Percentiles rank a stretch among this genome's conserved stretches.
Conservation (phyloP, 1,284 basidiomycete species). For the Austroboletus novae-zelandiae region DNA sequence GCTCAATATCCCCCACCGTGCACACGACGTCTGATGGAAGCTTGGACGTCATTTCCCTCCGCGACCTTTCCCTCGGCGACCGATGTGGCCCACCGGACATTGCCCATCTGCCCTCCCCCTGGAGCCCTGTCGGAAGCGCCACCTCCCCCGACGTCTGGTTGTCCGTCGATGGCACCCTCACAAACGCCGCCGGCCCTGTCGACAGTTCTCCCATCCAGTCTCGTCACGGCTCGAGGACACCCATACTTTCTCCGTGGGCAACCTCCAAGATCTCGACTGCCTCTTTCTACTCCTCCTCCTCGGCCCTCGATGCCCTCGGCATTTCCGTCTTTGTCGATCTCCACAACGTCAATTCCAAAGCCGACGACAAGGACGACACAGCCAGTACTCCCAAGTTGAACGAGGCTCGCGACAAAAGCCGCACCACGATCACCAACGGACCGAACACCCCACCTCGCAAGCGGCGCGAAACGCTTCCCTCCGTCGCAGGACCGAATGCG, state of each 20-base stretch:
- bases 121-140: conserved; percentile 23
- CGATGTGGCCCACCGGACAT: conserved; percentile 6
- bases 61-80: conserved; percentile 1
- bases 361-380: background rate
- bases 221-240: background rate
- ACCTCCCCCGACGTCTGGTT: conserved; percentile 25
- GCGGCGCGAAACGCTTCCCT: conserved; percentile 17
- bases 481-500: background rate
- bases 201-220: background rate
- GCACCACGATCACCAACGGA: background rate
- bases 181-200: conserved; percentile 16
- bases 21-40: conserved; percentile 25
- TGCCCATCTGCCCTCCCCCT: conserved; percentile 29
- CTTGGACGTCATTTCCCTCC: conserved; percentile 23
- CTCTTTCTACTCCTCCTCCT: conserved; percentile 18
- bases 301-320: conserved; percentile 17
- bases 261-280: conserved; percentile 3
- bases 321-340: conserved; percentile 22
- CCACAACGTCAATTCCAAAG: conserved; percentile 1
- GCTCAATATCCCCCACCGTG: conserved; percentile 17
- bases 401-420: conserved; percentile 4
- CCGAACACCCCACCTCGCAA: conserved; percentile 9
- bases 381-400: background rate
- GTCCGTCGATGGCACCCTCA: conserved; percentile 20
- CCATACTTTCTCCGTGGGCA: background rate